These are phyloP conservation scores for Lenzites betulinus DNA, from an alignment of 768 basidiomycete species.

Conservation along the genomic window DNA sequence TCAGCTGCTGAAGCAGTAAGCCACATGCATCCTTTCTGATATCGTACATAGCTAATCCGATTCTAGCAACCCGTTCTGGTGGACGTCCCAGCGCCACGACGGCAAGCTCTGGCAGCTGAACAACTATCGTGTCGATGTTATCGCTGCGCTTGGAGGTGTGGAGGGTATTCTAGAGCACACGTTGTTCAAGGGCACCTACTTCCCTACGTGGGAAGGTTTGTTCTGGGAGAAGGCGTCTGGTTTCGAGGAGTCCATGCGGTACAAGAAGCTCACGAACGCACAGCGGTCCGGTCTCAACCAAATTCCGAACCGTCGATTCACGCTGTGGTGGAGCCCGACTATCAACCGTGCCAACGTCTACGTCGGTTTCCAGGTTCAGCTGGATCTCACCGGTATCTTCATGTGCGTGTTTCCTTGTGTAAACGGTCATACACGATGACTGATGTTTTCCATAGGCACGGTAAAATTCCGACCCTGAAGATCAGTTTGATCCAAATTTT, in stretches of 20 bases:
- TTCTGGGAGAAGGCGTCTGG: constrained; percentile 99
- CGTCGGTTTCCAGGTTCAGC: constrained; percentile 99
- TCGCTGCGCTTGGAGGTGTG: constrained; percentile 95
- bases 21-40: constrained; percentile 12
- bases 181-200: constrained; percentile 96
- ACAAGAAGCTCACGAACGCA: constrained; percentile 96
- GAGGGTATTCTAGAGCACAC: constrained; percentile 97
- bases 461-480: constrained; percentile 97
- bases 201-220: constrained; percentile 95
- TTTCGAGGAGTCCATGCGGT: constrained; percentile 95
- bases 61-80: constrained; percentile 94
- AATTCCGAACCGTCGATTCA: constrained; percentile 98
- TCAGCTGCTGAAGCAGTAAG: constrained; percentile 87
- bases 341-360: constrained; percentile 99
- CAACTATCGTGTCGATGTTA: constrained; percentile 98
- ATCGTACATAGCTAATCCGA: constrained; percentile 6
- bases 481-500: constrained; percentile 99
- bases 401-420: constrained; percentile 49
- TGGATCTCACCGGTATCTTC: constrained; percentile 97
- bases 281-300: constrained; percentile 98
- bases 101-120: constrained; percentile 97
- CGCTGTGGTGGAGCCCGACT: constrained; percentile 98
- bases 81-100: constrained; percentile 97
- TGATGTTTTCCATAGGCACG: constrained; percentile 63
- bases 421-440: not conserved